Conservation (phyloP, 31 red algal species). For the Odonthalia washingtoniensis region DNA sequence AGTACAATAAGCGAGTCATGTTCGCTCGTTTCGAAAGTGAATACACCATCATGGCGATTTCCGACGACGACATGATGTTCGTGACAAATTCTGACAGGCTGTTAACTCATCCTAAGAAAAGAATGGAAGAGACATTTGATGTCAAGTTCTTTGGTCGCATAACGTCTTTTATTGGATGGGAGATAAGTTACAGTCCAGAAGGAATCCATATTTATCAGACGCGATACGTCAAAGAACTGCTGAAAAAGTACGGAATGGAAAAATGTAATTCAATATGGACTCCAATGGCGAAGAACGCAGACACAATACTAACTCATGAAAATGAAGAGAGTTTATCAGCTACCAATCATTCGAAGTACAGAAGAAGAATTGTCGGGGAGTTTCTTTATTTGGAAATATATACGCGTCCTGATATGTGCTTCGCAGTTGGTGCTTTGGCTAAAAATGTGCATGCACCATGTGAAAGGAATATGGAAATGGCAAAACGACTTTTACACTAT, state of each 20-base stretch:
- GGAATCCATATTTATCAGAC: constrained; percentile 2
- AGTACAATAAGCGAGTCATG: not conserved
- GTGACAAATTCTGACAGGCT: not conserved
- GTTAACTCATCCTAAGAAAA: not conserved
- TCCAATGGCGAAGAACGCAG: not conserved
- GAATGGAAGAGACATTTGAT: not conserved
- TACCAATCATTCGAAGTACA: not conserved
- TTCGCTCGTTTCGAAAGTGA: not conserved
- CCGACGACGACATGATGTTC: constrained; percentile 31
- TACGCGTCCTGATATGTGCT: constrained; percentile 9
- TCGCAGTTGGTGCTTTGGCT: not conserved
- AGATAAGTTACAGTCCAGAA: not conserved
- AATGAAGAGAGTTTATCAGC: not conserved
- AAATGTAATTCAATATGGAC: not conserved
- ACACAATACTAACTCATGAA: not conserved
- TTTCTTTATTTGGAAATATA: constrained; percentile 5
- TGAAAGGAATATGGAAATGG: constrained; percentile 1
- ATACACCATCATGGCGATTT: not conserved
- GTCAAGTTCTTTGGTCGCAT: constrained; percentile 1
- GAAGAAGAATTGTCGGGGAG: constrained; percentile 1
- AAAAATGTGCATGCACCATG: constrained; percentile 22
- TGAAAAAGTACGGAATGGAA: not conserved
- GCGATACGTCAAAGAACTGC: not conserved
- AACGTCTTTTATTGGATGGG: constrained; percentile 19
- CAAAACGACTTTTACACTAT: not conserved